Base-by-base conservation (phyloP, 1,139 yeast genomes). In the Suhomyces bribrorum region DNA sequence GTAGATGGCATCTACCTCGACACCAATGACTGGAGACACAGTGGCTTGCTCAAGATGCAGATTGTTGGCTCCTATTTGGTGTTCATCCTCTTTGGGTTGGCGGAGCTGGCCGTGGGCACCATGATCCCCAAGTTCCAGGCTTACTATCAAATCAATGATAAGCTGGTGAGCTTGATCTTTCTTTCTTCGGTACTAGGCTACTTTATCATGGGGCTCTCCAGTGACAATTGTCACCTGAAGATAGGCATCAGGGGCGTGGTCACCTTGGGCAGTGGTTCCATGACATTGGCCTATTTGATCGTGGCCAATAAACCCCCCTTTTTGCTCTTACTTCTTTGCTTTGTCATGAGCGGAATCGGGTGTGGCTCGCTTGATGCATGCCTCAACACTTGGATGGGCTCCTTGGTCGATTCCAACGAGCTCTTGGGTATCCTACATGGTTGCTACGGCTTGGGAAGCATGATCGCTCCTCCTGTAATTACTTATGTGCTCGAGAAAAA, bases 351-450 rank as follows among this genome's bases (percentile, higher is more conserved):
- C 37, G 92, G 92, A 0, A 51, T 80, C 26, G 83, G 85, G 0
- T 68, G 73, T 39, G 90, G 90, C 1, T 54, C 77, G 3, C 47
- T 81, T 31, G 90, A 83, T 59, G 77, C 87, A 14, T 64, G 79
- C 2, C 62, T 79, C 41, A 81, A 80, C 50, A 71, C 79, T 7
- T 75, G 81, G 68, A 66, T 81, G 53, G 85, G 87, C 0, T 65
- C 65, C 24, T 61, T 83, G 36, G 66, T 57, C 5, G 78, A 78
- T 45, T 73, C 81, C 28, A 83, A 83, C 55, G 85, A 81, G 52
- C 55, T 81, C 17, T 62, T 83, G 61, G 90, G 90, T 1, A 57
- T 79, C 0, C 56, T 83, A 47, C 92, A 83, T 61, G 85, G 87
- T 0, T 70, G 75, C 45, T 83, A 81, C 53, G 90, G 90, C 0